Percentiles rank a stretch among this genome's conserved stretches.
Conservation (phyloP, 805 yeast species). For the Candida awuae region DNA sequence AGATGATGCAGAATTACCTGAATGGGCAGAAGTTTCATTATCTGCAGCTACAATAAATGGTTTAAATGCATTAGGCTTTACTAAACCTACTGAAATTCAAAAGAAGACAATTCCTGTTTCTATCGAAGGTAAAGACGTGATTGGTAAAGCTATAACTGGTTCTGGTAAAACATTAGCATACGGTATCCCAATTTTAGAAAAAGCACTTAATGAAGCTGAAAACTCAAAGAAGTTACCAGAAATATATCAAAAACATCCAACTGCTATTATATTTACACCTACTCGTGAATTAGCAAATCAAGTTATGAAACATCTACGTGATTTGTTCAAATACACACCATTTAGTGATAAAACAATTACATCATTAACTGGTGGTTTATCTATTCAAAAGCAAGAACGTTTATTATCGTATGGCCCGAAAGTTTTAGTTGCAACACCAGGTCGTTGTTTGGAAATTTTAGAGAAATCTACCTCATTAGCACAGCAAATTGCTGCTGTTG, state of each 20-base stretch:
- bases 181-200: constrained; percentile 85
- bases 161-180: constrained; percentile 96
- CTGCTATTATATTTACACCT: constrained; percentile 83
- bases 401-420: constrained; percentile 65
- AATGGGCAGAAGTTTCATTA: constrained; percentile 46
- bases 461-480: constrained; percentile 49
- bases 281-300: constrained; percentile 96
- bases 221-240: constrained; percentile 2
- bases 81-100: constrained; percentile 80
- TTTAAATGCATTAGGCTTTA: constrained; percentile 48
- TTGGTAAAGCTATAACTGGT: constrained; percentile 97
- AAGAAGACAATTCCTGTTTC: constrained; percentile 66
- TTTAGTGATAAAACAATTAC: constrained; percentile 44
- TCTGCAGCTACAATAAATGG: constrained; percentile 57
- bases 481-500: constrained; percentile 37
- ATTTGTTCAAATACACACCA: constrained; percentile 45
- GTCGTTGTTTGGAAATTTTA: constrained; percentile 76
- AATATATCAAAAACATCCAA: constrained; percentile 35
- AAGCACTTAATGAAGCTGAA: constrained; percentile 30
- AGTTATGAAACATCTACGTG: constrained; percentile 71
- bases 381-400: constrained; percentile 90
- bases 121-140: constrained; percentile 65
- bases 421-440: constrained; percentile 90
- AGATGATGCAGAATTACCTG: constrained; percentile 44
- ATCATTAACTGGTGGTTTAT: constrained; percentile 87